Conservation (phyloP, 805 yeast genomes). For the Pichia thaimueangensis region DNA sequence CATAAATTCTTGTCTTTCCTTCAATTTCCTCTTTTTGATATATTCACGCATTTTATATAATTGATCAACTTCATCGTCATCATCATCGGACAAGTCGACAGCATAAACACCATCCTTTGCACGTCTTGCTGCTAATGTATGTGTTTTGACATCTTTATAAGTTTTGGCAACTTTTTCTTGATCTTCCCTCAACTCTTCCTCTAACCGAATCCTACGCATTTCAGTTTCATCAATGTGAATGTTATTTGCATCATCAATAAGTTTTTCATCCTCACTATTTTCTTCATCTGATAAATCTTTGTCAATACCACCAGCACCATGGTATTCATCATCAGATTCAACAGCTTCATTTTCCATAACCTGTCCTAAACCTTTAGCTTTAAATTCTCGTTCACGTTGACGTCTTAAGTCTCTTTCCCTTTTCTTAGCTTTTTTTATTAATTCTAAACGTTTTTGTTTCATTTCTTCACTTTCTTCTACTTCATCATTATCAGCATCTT, state of each 20-base stretch:
- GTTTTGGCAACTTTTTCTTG: conserved; percentile 58
- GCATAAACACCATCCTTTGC: conserved; percentile 48
- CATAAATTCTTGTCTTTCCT: conserved; percentile 38
- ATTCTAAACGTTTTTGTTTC: conserved; percentile 23
- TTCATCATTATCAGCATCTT: conserved; percentile 19
- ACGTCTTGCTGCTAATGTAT: conserved; percentile 55
- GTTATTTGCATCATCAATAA: conserved; percentile 67
- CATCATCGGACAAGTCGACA: conserved; percentile 69
- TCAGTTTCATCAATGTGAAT: conserved; percentile 52
- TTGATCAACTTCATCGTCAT: conserved; percentile 40
- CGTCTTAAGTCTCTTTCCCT: conserved; percentile 20
- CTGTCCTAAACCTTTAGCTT: conserved; percentile 48
- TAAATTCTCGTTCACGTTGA: conserved; percentile 44
- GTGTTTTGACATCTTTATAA: conserved; percentile 65
- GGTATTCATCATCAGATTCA: conserved; percentile 87
- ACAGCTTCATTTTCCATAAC: conserved; percentile 79
- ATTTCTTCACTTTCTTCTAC: conserved; percentile 37
- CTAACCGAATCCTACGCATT: conserved; percentile 50
- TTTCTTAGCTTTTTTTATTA: conserved; percentile 22
- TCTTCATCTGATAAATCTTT: conserved; percentile 53
- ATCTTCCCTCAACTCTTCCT: conserved; percentile 58
- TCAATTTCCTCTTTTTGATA: conserved; percentile 10
- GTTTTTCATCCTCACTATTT: conserved; percentile 68
- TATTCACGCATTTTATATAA: conserved; percentile 5
- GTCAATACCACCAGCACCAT: conserved; percentile 71